Evolutionary conservation across 306 rosid genomes (phyloP).

Genomic region (Cucumis sativus): Cucumber_9930_V3 NC_026657.2:3345501-3346000

Average conservation of each 20-base stretch:
- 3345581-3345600: constrained; percentile 34
- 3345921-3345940: constrained; percentile 60
- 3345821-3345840: neutral
- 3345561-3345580: constrained; percentile 40
- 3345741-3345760: neutral
- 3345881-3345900: constrained; percentile 63
- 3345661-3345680: neutral
- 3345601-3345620: constrained; percentile 68
- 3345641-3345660: neutral
- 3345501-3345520: constrained; percentile 36
- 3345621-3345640: constrained; percentile 76
- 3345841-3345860: constrained; percentile 7
- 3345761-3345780: neutral
- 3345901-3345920: constrained; percentile 81
- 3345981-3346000: constrained; percentile 73
- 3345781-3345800: neutral
- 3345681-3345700: neutral
- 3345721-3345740: neutral
- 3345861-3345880: constrained; percentile 34
- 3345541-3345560: constrained; percentile 46
- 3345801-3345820: neutral
- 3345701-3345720: neutral
- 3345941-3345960: constrained; percentile 89
- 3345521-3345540: constrained; percentile 40
- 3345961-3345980: constrained; percentile 63